These are phyloP conservation scores for Cryptomeria japonica DNA, from an alignment of 75 land plant genomes.

Conservation along the genomic window DNA sequence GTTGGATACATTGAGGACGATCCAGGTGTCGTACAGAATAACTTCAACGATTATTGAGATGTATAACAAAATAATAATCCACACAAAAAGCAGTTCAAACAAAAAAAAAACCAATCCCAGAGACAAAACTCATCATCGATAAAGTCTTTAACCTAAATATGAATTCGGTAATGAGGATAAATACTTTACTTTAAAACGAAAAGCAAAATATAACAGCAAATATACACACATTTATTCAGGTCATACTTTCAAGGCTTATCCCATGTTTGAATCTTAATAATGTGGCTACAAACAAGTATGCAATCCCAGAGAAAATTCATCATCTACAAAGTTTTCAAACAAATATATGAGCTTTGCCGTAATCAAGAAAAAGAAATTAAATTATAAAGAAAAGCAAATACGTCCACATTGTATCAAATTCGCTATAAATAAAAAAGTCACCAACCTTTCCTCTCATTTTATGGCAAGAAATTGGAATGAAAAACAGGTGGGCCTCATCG, in stretches of 20 bases:
- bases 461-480: constrained; percentile 89
- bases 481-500: constrained; percentile 75
- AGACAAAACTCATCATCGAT: background rate
- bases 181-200: background rate
- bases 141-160: background rate
- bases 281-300: background rate
- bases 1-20: too few relatives aligned
- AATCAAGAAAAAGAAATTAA: background rate
- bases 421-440: background rate
- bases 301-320: background rate
- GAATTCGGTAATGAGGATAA: background rate
- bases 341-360: background rate
- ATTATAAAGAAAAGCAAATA: background rate
- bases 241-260: background rate
- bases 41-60: background rate
- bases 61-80: background rate
- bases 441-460: constrained; percentile 90
- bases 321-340: background rate
- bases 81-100: background rate
- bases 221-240: background rate
- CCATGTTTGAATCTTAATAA: too few relatives aligned
- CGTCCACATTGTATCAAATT: background rate
- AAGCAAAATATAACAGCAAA: background rate
- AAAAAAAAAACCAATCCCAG: background rate
- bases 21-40: too few relatives aligned